Conservation (phyloP, 176 grass and related monocot genomes). For the Eragrostis nindensis region DNA sequence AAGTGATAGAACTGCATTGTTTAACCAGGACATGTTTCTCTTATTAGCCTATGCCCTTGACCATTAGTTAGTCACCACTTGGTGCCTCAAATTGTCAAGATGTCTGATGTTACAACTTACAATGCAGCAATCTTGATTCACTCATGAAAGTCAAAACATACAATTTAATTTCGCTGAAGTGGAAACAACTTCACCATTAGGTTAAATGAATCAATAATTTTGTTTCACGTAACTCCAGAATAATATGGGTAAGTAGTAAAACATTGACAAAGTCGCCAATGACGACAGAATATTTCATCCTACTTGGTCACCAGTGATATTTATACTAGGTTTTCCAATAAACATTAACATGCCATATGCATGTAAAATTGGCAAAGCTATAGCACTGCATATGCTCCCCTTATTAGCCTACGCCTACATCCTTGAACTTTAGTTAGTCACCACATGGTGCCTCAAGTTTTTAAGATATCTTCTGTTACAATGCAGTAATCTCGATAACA, state of each 20-base stretch:
- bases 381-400: neutral
- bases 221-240: neutral
- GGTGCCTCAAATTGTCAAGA: neutral
- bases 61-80: neutral
- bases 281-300: neutral
- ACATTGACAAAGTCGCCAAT: neutral
- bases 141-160: constrained; percentile 3
- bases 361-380: constrained; percentile 11
- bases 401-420: neutral
- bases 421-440: neutral
- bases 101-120: neutral
- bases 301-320: neutral
- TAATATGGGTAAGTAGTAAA: neutral
- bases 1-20: neutral
- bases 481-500: constrained; percentile 6
- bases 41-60: neutral
- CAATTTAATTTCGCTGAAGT: neutral
- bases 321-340: constrained; percentile 1
- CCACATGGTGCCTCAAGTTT: neutral
- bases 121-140: constrained; percentile 6
- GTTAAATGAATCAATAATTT: neutral
- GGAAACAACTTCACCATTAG: neutral
- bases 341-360: constrained; percentile 24
- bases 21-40: neutral
- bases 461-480: neutral